A percentile compares a stretch with the other conserved stretches of the same genome.
These are phyloP conservation scores for Pelargonium nanum DNA, from an alignment of 345 rosid genomes.

Conservation along the genomic window DNA sequence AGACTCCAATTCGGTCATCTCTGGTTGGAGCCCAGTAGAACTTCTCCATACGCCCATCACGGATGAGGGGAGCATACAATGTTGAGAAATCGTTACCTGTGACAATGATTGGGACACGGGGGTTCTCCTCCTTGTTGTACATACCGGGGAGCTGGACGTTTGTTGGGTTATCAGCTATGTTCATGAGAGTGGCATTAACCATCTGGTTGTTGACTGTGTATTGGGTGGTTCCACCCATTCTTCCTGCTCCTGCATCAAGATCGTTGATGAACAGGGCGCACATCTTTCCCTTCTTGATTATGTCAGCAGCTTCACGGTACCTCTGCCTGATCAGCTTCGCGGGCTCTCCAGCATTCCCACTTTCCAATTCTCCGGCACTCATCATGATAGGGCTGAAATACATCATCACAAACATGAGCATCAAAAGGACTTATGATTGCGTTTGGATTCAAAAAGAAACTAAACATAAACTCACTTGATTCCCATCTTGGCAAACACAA, in stretches of 20 bases:
- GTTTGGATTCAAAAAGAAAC: background rate
- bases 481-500: constrained; percentile 98
- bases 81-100: constrained; percentile 99
- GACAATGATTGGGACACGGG: constrained; percentile 90
- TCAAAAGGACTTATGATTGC: no score
- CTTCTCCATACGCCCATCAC: constrained; percentile 99
- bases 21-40: constrained; percentile 99
- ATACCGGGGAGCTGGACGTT: constrained; percentile 91
- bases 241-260: constrained; percentile 96
- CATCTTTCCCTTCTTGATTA: constrained; percentile 93
- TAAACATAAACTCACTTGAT: constrained; percentile 51
- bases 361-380: constrained; percentile 99
- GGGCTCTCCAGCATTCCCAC: constrained; percentile 94
- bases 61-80: constrained; percentile 90
- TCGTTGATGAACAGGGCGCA: constrained; percentile 91
- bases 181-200: constrained; percentile 99
- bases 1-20: constrained; percentile 89
- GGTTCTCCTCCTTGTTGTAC: constrained; percentile 98
- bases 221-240: constrained; percentile 92
- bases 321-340: constrained; percentile 95
- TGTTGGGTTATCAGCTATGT: constrained; percentile 97
- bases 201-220: constrained; percentile 98
- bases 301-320: constrained; percentile 95
- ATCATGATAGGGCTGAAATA: constrained; percentile 86
- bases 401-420: background rate